These are phyloP conservation scores for Trametes elegans DNA, from an alignment of 768 basidiomycete genomes.

Conservation along the genomic window DNA sequence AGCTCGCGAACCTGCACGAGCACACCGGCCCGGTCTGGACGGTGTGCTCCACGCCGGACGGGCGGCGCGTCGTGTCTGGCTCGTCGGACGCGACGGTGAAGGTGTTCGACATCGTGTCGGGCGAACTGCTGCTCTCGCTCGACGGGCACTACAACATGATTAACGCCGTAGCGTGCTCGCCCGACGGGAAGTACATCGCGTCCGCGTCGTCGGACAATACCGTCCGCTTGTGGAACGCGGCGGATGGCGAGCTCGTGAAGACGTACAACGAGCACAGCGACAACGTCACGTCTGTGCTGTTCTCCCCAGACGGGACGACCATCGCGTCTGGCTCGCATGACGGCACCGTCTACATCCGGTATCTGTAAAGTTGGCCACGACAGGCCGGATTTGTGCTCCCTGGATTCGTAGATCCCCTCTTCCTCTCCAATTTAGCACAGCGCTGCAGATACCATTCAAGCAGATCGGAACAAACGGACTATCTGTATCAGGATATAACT, in stretches of 20 bases:
- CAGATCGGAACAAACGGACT: not conserved
- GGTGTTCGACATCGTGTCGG: slow-evolving; percentile 28
- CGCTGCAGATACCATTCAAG: no score
- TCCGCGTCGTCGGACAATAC: slow-evolving; percentile 31
- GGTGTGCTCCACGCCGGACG: slow-evolving; percentile 31
- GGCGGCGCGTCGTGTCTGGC: slow-evolving; percentile 25
- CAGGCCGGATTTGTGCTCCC: no score
- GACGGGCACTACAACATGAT: slow-evolving; percentile 21
- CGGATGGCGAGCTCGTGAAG: slow-evolving; percentile 1
- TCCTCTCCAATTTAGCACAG: no score
- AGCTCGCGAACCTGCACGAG: slow-evolving; percentile 1
- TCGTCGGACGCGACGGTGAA: slow-evolving; percentile 27
- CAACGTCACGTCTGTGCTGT: slow-evolving; percentile 13
- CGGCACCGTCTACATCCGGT: slow-evolving; percentile 20
- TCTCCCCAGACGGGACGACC: slow-evolving; percentile 24
- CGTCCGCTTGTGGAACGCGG: slow-evolving; percentile 25
- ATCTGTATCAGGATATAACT: no score
- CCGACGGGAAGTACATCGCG: slow-evolving; percentile 25
- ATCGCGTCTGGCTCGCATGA: slow-evolving; percentile 28
- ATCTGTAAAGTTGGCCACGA: slow-evolving; percentile 34
- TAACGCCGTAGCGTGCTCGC: slow-evolving; percentile 28
- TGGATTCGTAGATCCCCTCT: no score
- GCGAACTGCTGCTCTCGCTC: slow-evolving; percentile 4
- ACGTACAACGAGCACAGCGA: slow-evolving; percentile 19
- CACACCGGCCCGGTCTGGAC: slow-evolving; percentile 27